phyloP scores from a whole-genome alignment of 768 basidiomycete genomes.

The Amanita polypyramis region DNA sequence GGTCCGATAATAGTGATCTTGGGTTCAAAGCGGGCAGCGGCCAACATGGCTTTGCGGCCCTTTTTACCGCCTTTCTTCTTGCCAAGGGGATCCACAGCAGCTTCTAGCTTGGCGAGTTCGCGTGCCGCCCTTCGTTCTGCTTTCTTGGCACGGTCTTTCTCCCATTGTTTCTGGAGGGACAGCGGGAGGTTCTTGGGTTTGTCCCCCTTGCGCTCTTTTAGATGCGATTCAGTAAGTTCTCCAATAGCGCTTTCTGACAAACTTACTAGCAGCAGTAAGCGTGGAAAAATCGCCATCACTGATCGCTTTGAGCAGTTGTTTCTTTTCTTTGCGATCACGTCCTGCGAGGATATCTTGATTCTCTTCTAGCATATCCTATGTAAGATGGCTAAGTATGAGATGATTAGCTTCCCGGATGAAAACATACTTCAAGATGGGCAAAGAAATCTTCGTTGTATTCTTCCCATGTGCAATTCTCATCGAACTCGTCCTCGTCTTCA shows the following conservation, averaged over 20 bases:
- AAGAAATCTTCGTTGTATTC: conserved; percentile 52
- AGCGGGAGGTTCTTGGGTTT: conserved; percentile 40
- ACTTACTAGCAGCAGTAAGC: conserved; percentile 44
- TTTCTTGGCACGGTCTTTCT: conserved; percentile 74
- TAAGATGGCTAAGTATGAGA: background rate
- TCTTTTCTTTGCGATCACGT: conserved; percentile 36
- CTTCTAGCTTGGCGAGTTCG: conserved; percentile 39
- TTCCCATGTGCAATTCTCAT: conserved; percentile 21
- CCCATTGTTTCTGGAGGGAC: conserved; percentile 63
- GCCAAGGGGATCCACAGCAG: conserved; percentile 52
- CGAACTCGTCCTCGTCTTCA: conserved; percentile 16
- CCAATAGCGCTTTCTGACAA: background rate
- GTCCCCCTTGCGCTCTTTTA: conserved; percentile 37
- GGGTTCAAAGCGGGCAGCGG: conserved; percentile 40
- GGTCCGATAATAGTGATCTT: conserved; percentile 26
- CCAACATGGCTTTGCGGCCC: conserved; percentile 55
- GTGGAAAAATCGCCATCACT: conserved; percentile 39
- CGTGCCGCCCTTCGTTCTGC: conserved; percentile 63
- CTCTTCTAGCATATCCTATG: conserved; percentile 51
- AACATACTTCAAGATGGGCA: conserved; percentile 40
- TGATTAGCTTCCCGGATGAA: background rate
- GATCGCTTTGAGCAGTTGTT: conserved; percentile 51
- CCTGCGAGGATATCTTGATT: conserved; percentile 38
- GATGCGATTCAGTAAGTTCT: background rate
- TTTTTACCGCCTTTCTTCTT: conserved; percentile 59